phyloP scores from a whole-genome alignment of 139 green algal genomes.

The Haematococcus lacustris region DNA sequence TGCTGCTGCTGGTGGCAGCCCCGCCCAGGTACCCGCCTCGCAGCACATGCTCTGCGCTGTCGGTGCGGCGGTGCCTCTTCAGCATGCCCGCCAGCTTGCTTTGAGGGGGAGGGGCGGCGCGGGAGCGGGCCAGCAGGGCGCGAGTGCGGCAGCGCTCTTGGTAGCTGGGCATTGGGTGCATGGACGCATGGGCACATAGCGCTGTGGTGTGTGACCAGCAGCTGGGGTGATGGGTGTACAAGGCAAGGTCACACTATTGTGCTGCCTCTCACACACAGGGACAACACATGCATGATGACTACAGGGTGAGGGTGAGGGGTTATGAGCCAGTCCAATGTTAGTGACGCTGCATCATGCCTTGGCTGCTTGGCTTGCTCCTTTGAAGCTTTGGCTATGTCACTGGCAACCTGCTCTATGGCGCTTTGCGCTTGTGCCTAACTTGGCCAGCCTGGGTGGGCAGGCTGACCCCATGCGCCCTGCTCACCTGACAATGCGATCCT shows the following conservation, averaged over 20 bases:
- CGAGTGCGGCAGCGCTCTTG: slow-evolving; percentile 9
- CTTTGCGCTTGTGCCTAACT: neutral
- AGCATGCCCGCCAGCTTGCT: slow-evolving; percentile 16
- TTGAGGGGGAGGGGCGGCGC: neutral
- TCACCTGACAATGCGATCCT: slow-evolving; percentile 23
- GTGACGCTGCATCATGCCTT: no score
- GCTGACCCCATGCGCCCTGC: neutral
- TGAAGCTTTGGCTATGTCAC: no score
- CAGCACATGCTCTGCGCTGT: slow-evolving; percentile 13
- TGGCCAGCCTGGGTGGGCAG: no score
- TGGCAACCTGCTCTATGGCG: no score
- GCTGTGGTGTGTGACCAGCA: neutral
- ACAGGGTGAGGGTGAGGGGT: neutral
- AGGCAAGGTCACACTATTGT: neutral
- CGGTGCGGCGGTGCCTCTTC: slow-evolving; percentile 30
- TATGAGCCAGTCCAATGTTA: no score
- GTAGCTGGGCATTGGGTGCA: neutral
- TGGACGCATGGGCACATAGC: neutral
- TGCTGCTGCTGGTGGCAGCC: neutral
- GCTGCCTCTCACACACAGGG: no score
- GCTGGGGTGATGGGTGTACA: neutral
- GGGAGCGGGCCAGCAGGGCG: neutral
- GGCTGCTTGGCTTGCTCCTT: no score
- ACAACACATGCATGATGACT: no score
- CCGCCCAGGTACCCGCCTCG: no score